These are phyloP conservation scores for Backusella morwellensis DNA, from an alignment of 192 early-diverging fungal species.

Conservation along the genomic window DNA sequence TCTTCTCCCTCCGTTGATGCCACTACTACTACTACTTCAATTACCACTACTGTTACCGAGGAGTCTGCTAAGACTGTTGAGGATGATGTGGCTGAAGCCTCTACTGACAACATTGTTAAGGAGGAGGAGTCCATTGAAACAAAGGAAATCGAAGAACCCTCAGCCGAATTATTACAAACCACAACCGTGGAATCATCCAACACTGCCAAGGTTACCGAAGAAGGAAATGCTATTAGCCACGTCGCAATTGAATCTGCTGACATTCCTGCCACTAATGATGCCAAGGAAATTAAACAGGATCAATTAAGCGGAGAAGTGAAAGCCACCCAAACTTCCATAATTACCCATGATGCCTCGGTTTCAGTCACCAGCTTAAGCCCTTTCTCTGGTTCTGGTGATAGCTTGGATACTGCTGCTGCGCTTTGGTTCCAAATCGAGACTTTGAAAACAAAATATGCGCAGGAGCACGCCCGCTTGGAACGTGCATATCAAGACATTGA, in stretches of 20 bases:
- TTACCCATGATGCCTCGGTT: background rate
- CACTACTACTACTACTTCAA: background rate
- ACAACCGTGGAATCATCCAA: background rate
- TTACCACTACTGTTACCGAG: background rate
- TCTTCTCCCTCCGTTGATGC: background rate
- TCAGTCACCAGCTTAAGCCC: background rate
- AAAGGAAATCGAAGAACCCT: background rate
- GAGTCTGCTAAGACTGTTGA: background rate
- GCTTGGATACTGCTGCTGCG: background rate
- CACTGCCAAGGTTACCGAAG: background rate
- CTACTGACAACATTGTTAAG: background rate
- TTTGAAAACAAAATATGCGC: slow-evolving; percentile 5
- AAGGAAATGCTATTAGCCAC: background rate
- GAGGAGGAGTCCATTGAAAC: background rate
- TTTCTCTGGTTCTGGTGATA: background rate
- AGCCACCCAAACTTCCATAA: background rate
- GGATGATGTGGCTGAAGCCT: background rate
- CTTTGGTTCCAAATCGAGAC: slow-evolving; percentile 9
- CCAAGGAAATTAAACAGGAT: background rate
- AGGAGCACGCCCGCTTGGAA: background rate
- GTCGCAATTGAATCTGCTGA: background rate
- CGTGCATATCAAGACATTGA: background rate
- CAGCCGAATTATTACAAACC: background rate
- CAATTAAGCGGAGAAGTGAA: background rate
- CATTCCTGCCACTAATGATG: background rate